These are phyloP conservation scores for Scenedesmus sp. DNA, from an alignment of 163 green algal species.

Conservation along the genomic window DNA sequence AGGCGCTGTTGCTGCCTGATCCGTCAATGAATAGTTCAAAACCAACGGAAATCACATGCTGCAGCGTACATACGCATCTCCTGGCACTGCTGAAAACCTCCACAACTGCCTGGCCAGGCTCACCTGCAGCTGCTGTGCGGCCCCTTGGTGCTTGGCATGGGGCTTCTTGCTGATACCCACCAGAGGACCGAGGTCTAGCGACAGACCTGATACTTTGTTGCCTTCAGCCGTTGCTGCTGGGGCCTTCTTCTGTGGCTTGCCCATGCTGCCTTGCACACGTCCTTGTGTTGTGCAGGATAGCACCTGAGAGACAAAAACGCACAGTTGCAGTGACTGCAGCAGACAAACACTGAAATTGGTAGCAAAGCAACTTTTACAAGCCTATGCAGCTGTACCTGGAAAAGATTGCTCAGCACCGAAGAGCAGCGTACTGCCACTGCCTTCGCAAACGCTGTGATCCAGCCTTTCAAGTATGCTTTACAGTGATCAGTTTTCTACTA, in stretches of 20 bases:
- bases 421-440: neutral
- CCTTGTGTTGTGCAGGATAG: neutral
- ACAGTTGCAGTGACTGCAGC: neutral
- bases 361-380: neutral
- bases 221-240: conserved; percentile 15
- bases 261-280: neutral
- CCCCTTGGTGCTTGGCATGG: neutral
- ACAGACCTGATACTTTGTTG: conserved; percentile 1
- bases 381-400: neutral
- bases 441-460: neutral
- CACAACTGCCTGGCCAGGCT: neutral
- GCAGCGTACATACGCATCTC: neutral
- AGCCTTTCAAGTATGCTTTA: neutral
- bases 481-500: neutral
- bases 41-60: neutral
- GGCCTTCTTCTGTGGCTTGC: conserved; percentile 30
- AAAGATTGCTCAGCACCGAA: neutral
- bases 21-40: neutral
- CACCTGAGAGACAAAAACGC: neutral
- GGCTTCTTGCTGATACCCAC: conserved; percentile 19
- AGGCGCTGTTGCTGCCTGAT: neutral
- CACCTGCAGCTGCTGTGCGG: conserved; percentile 22
- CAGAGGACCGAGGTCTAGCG: conserved; percentile 1
- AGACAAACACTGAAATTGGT: too few relatives aligned
- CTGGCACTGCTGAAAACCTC: neutral